Evolutionary conservation across 2,329 filamentous ascomycete species (phyloP), one percentile per base, ranked within the genome.

Genomic region (Epichloe festucae): DNA sequence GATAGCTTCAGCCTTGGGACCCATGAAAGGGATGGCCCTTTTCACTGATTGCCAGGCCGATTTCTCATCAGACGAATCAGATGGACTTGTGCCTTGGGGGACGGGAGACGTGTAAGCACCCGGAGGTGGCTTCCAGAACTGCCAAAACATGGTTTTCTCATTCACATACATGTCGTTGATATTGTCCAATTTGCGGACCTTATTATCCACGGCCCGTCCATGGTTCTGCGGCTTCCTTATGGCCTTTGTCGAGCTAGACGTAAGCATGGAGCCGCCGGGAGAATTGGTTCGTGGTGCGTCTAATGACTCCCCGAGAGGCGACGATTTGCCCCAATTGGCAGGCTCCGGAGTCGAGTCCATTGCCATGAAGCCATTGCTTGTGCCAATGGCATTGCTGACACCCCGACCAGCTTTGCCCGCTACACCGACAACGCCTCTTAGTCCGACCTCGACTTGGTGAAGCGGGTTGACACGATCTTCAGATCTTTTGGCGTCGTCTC

Each of bases 51-150:
- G 67, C 64, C 76, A 76, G 5, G 72, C 56, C 0, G 76, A 70
- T 53, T 76, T 77, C 36, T 74, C 66, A 2, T 64, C 56, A 17
- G 71, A 65, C 15, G 66, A 67, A 55, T 59, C 65, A 54, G 58
- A 53, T 3, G 67, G 66, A 35, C 75, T 73, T n/a, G 63, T 64
- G 3, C 75, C 77, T 49, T 82, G 79, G 0, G 0, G 81, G 1
- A 83, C 66, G 0, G 81, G 81, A 0, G 79, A 82, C 8, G 76
- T 69, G 58, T 81, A 84, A 3, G 76, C 77, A 23, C 81, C 81
- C 2, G 74, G 66, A 0, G 81, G 81, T 0, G 78, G 75, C 58
- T 81, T 79, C 81, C 81, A 84, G 53, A 84, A 84, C 54, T 84
- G 67, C 69, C 77, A 84, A 71, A 79, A 84, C 41, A 65, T 69